phyloP scores from a whole-genome alignment of 495 filamentous ascomycete species.

The Aspergillus coremiiformis region DNA sequence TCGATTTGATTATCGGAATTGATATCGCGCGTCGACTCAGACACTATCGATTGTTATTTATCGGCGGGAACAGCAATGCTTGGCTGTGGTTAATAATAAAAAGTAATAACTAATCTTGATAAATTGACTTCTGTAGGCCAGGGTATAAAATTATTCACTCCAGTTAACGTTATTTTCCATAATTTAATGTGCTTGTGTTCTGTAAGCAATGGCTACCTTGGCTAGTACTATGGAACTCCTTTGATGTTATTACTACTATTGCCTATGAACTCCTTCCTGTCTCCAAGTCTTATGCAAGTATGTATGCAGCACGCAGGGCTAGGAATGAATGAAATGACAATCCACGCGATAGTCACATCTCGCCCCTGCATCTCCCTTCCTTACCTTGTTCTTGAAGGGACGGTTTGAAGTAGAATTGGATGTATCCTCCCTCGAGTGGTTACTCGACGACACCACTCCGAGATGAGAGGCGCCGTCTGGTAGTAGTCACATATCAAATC shows the following conservation, averaged over 20 bases:
- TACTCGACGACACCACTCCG: neutral
- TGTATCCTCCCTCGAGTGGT: neutral
- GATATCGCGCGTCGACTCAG: neutral
- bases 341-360: neutral
- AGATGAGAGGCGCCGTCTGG: neutral
- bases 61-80: neutral
- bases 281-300: neutral
- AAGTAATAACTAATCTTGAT: neutral
- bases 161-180: neutral
- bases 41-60: constrained; percentile 1
- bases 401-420: neutral
- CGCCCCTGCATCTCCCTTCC: neutral
- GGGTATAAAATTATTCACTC: neutral
- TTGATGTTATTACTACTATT: neutral
- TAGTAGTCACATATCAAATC: neutral
- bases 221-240: neutral
- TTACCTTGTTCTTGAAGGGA: neutral
- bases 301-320: neutral
- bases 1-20: neutral
- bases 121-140: neutral
- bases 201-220: neutral
- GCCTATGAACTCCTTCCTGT: neutral
- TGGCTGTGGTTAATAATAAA: neutral
- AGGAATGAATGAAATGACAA: neutral
- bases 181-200: neutral